These are phyloP conservation scores for Rhytidhysteron rufulum DNA, from an alignment of 2,329 filamentous ascomycete genomes.

Conservation along the genomic window DNA sequence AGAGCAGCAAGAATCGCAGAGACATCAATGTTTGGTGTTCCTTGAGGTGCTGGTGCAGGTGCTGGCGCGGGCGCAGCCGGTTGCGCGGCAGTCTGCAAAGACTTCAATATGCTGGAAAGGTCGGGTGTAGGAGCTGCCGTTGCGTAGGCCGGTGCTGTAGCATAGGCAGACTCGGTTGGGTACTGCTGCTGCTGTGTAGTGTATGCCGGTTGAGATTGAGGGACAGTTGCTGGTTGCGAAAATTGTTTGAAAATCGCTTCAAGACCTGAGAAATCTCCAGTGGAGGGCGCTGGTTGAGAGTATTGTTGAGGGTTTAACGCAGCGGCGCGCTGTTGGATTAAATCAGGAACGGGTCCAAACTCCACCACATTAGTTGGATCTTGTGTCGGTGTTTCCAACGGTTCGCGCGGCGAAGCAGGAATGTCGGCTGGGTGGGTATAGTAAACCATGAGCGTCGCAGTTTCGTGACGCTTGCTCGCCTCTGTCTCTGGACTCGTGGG, in stretches of 20 bases:
- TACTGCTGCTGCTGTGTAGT: conserved; percentile 12
- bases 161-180: not conserved
- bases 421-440: conserved; percentile 44
- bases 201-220: conserved; percentile 10
- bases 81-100: conserved; percentile 14
- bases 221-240: conserved; percentile 9
- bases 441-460: conserved; percentile 44
- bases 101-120: conserved; percentile 24
- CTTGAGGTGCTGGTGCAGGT: conserved; percentile 14
- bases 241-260: conserved; percentile 28
- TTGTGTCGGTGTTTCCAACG: conserved; percentile 33
- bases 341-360: conserved; percentile 37
- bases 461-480: conserved; percentile 43
- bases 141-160: conserved; percentile 7
- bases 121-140: conserved; percentile 12
- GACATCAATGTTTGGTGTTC: conserved; percentile 7
- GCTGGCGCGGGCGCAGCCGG: conserved; percentile 10
- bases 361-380: conserved; percentile 21
- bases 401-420: conserved; percentile 45
- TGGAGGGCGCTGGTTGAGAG: conserved; percentile 4
- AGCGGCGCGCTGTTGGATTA: conserved; percentile 16
- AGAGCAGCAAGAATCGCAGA: conserved; percentile 8
- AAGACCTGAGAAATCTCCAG: conserved; percentile 21
- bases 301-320: conserved; percentile 15
- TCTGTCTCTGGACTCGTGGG: conserved; percentile 41